Conservation (phyloP, 805 yeast species). For the Saccharomycopsis schoenii region DNA sequence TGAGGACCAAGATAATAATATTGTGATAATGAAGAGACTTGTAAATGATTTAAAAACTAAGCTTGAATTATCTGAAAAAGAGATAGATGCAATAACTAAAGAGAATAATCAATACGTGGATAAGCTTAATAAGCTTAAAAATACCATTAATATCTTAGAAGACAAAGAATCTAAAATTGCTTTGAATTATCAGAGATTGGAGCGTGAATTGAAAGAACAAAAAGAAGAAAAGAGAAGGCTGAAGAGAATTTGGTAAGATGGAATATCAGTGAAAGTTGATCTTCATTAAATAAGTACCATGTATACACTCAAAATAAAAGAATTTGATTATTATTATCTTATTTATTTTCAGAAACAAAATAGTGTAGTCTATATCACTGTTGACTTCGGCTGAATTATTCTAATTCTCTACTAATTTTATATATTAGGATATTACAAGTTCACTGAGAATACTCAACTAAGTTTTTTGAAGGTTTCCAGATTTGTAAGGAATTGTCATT, state of each 20-base stretch:
- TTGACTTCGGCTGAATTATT: neutral
- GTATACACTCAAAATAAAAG: neutral
- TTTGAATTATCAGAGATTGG: constrained; percentile 35
- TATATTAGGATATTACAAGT: neutral
- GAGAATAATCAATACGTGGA: constrained; percentile 49
- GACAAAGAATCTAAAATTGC: constrained; percentile 36
- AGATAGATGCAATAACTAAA: constrained; percentile 43
- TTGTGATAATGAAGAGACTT: constrained; percentile 45
- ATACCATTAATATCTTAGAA: constrained; percentile 34
- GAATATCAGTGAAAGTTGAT: constrained; percentile 15
- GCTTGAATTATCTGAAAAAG: constrained; percentile 40
- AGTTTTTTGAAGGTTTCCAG: constrained; percentile 55
- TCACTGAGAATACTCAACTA: neutral
- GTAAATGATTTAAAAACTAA: constrained; percentile 45
- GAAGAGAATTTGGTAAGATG: constrained; percentile 52
- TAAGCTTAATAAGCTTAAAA: constrained; percentile 37
- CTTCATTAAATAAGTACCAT: neutral
- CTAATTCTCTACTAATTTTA: neutral
- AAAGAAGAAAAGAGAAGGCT: constrained; percentile 42
- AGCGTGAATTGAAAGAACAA: constrained; percentile 46
- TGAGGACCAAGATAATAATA: constrained; percentile 40
- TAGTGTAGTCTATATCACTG: neutral
- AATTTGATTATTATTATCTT: neutral
- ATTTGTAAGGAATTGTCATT: constrained; percentile 83
- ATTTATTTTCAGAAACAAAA: neutral